Percentiles rank a stretch among this genome's conserved stretches.
phyloP scores from a whole-genome alignment of 441 rosid genomes.

The Arabidopsis hybrid region DNA sequence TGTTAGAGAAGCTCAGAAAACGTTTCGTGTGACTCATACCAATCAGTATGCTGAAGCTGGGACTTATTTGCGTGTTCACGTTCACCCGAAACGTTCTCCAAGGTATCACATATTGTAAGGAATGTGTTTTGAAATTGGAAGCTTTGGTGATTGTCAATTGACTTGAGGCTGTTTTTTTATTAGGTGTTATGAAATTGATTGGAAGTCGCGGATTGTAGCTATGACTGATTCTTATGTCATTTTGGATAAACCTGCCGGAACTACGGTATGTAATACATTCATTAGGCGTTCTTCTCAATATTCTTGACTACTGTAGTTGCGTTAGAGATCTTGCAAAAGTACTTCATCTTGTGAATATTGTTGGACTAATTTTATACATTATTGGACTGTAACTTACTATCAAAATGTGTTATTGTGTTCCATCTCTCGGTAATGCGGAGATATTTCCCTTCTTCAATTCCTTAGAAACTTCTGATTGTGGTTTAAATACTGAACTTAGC shows the following conservation, averaged over 20 bases:
- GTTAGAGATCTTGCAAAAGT: neutral
- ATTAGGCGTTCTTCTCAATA: constrained; percentile 13
- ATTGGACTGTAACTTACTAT: neutral
- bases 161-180: neutral
- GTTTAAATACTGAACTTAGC: neutral
- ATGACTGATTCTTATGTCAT: constrained; percentile 77
- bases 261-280: constrained; percentile 63
- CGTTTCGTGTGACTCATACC: constrained; percentile 66
- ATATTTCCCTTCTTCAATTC: neutral
- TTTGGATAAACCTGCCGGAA: constrained; percentile 93
- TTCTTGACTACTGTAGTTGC: neutral
- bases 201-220: constrained; percentile 81
- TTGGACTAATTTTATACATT: neutral
- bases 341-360: neutral
- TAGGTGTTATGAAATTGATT: constrained; percentile 92
- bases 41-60: constrained; percentile 78
- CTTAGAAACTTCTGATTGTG: neutral
- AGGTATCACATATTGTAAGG: constrained; percentile 50
- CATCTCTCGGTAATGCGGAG: neutral
- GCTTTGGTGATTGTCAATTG: neutral
- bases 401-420: neutral
- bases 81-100: constrained; percentile 91
- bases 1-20: constrained; percentile 81
- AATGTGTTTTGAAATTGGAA: neutral
- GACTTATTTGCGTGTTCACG: constrained; percentile 82